Base-by-base conservation (phyloP, 352 stramenopile genomes). In the Phytophthora quininea region DNA sequence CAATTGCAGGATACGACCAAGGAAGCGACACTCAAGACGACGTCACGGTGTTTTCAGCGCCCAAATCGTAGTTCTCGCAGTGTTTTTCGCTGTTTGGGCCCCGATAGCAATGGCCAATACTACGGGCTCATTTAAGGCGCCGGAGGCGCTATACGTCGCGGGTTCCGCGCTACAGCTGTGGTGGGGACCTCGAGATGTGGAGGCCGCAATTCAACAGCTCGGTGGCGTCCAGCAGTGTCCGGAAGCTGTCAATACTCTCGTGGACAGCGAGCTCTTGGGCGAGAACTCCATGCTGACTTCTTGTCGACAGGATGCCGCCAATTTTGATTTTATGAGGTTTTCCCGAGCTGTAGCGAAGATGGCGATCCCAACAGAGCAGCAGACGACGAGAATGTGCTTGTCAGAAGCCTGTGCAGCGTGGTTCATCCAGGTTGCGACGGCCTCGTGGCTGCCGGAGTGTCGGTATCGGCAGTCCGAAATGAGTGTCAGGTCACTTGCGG, bases 401-500 rank as follows among this genome's bases (percentile, higher is more conserved):
- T 74, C 67, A 19, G 67, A 64, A 43, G 54, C 54, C 3, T 79
- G 64, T 61, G 33, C 59, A 19, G 53, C 43, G 33, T 79, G 71
- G 71, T 27, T 79, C n/a, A 40, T 14, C 42, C 32, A 43, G 30
- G 71, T 38, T 1, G 42, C 52, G 10, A 38, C 65, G 14, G 58
- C 71, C 4, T 12, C 46, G 31, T 79, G 62, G 62, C 60, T 81
- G 8, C 67, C 67, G 7, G 70, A 74, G 12, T 81, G 73, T 60
- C 65, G 31, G 4, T 79, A 74, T 70, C 70, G 67, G 54, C 62
- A 64, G 42, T 71, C 71, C 1, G 58, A 72, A 12, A 57, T 42
- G n/a, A 76, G 67, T 67, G 30, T 76, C 30, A 58, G 73, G 12
- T 76, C 70, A 7, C 43, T 81, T 19, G 67, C 50, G n/a, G 66